These are phyloP conservation scores for Penicillium bovifimosum DNA, from an alignment of 495 filamentous ascomycete species.

Conservation along the genomic window DNA sequence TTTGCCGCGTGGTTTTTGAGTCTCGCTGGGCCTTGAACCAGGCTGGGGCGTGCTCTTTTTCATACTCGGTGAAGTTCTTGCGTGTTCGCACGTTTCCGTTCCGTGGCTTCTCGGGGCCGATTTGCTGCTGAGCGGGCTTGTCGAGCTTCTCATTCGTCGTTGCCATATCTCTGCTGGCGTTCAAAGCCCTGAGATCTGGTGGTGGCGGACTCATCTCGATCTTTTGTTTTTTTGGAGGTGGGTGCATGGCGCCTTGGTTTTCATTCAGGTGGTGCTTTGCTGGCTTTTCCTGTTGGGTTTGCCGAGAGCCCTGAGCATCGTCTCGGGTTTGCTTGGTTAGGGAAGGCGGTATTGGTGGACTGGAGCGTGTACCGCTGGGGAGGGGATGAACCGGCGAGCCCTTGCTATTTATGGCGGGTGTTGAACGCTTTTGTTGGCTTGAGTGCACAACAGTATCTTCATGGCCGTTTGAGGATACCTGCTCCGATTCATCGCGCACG, in stretches of 20 bases:
- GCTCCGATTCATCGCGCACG: not conserved
- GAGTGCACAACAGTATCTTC: not conserved
- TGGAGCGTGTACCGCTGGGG: not conserved
- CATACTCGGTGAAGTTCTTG: conserved; percentile 2
- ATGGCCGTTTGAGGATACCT: not conserved
- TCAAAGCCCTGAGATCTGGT: not conserved
- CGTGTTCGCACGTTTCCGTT: not conserved
- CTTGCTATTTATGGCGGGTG: not conserved
- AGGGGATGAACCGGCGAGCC: not conserved
- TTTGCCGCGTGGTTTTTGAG: not conserved
- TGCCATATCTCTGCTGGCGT: not conserved
- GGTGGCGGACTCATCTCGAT: not conserved
- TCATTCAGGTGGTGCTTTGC: not conserved
- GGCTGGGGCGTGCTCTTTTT: not conserved
- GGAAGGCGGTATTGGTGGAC: not conserved
- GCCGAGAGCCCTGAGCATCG: not conserved
- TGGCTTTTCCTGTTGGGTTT: not conserved
- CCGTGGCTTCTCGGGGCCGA: too few species aligned
- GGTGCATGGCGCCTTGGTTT: not conserved
- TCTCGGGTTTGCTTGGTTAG: not conserved
- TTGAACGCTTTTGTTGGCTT: not conserved
- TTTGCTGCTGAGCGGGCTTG: not conserved
- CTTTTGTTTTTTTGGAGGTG: not conserved
- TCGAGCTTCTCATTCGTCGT: not conserved
- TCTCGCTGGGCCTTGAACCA: not conserved